Evolutionary conservation across 1,139 yeast genomes (phyloP).

Genomic region (Hemisphaericaspora xylofermentans): DNA sequence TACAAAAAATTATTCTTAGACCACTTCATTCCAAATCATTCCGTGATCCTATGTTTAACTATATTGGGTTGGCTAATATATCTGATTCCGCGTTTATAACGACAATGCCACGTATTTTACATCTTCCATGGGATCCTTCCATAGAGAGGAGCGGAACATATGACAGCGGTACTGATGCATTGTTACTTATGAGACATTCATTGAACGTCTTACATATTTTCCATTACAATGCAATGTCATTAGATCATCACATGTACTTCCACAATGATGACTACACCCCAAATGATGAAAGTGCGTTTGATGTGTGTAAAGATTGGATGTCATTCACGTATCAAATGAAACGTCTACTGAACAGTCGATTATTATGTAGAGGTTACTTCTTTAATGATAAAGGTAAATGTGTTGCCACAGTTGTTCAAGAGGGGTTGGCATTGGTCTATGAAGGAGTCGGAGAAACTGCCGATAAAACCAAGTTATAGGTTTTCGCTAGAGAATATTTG

Average conservation of each 20-base stretch:
- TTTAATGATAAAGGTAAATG: conserved; percentile 33
- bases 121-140: conserved; percentile 48
- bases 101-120: conserved; percentile 43
- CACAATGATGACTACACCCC: conserved; percentile 29
- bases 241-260: conserved; percentile 48
- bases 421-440: conserved; percentile 38
- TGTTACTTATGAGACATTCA: conserved; percentile 30
- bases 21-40: conserved; percentile 23
- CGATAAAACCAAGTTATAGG: conserved; percentile 12
- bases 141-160: conserved; percentile 31
- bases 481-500: too few species aligned
- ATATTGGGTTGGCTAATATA: conserved; percentile 40
- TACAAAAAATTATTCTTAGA: conserved; percentile 12
- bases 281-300: conserved; percentile 25
- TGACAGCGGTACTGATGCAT: conserved; percentile 36
- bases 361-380: conserved; percentile 40
- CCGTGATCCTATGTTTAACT: conserved; percentile 31
- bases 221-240: conserved; percentile 50
- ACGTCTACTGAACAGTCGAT: conserved; percentile 34
- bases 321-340: conserved; percentile 39
- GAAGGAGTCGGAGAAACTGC: conserved; percentile 30
- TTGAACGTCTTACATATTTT: conserved; percentile 41
- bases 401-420: conserved; percentile 45
- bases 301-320: conserved; percentile 42
- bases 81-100: conserved; percentile 45